Evolutionary conservation across 2,329 filamentous ascomycete species (phyloP).

Genomic region (Trichophyton verrucosum): DNA sequence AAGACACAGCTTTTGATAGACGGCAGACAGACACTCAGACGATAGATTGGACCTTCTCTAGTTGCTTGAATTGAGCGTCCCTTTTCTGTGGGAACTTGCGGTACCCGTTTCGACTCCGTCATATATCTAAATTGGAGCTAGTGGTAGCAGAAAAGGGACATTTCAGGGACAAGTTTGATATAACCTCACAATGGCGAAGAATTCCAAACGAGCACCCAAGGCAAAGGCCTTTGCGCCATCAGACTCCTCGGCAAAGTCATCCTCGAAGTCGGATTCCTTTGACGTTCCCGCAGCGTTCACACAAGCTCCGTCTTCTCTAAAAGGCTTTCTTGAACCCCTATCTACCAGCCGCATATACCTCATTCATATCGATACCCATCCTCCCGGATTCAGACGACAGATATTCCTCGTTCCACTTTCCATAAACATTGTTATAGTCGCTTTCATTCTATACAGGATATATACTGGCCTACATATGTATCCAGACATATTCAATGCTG

Average conservation of each 20-base stretch:
- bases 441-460: slow-evolving; percentile 55
- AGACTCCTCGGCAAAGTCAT: background rate
- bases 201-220: background rate
- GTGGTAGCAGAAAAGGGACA: background rate
- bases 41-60: background rate
- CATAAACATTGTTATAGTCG: slow-evolving; percentile 58
- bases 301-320: slow-evolving; percentile 49
- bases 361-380: slow-evolving; percentile 64
- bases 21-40: background rate
- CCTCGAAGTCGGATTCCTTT: background rate
- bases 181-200: background rate
- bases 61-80: background rate
- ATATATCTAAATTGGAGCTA: background rate
- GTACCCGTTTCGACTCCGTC: background rate
- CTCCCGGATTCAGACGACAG: slow-evolving; percentile 60
- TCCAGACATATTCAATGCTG: slow-evolving; percentile 49
- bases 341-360: slow-evolving; percentile 64
- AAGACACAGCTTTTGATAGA: background rate
- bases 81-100: background rate
- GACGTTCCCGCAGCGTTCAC: slow-evolving; percentile 55
- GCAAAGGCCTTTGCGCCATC: background rate
- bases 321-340: slow-evolving; percentile 55
- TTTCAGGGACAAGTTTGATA: background rate
- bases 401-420: slow-evolving; percentile 68
- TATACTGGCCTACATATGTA: slow-evolving; percentile 63